Evolutionary conservation across 2,329 filamentous ascomycete genomes (phyloP).

Genomic region (Fusarium sp.): DNA sequence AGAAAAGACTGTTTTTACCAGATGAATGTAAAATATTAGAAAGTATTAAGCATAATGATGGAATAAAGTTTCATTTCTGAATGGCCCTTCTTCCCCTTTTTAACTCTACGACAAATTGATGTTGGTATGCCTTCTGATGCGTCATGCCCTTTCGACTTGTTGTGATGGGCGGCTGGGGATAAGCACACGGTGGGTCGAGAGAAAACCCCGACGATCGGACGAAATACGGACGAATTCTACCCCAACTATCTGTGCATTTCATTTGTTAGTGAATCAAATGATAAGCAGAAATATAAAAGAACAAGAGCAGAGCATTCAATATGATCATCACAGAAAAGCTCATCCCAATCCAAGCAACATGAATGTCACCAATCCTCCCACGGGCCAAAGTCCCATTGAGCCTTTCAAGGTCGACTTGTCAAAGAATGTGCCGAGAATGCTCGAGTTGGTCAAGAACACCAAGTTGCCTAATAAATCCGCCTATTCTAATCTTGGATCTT

Average conservation of each 20-base stretch:
- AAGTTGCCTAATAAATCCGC: conserved; percentile 8
- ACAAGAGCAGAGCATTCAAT: background rate
- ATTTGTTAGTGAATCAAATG: background rate
- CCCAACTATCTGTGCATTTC: background rate
- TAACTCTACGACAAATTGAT: background rate
- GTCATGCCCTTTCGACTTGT: background rate
- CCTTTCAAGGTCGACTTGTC: conserved; percentile 19
- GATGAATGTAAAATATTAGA: background rate
- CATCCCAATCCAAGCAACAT: background rate
- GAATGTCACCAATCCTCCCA: background rate
- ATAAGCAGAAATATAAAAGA: background rate
- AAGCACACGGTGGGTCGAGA: background rate
- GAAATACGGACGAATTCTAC: background rate
- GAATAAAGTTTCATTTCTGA: background rate
- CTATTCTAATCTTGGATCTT: conserved; percentile 1
- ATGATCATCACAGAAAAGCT: background rate
- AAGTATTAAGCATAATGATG: background rate
- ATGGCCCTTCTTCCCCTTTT: background rate
- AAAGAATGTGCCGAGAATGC: conserved; percentile 18
- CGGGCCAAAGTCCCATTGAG: background rate
- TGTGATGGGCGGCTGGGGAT: background rate
- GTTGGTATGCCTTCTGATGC: background rate
- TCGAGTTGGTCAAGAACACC: conserved; percentile 24
- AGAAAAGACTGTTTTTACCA: background rate
- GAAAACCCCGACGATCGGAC: background rate